These are phyloP conservation scores for Pisolithus marmoratus DNA, from an alignment of 768 basidiomycete genomes.

Conservation along the genomic window DNA sequence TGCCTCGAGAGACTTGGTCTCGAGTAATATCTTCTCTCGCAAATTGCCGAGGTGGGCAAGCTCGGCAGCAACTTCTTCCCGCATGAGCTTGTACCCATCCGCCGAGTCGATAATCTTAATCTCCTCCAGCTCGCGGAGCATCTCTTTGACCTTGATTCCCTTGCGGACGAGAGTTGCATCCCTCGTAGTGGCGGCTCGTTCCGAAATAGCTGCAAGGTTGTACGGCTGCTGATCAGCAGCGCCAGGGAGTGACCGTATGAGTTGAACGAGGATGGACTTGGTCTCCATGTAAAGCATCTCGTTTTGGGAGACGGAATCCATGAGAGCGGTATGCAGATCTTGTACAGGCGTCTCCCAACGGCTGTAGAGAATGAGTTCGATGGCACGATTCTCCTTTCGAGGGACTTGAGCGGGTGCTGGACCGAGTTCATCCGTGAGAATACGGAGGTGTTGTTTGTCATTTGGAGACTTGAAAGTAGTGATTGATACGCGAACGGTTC, in stretches of 20 bases:
- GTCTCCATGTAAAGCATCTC: conserved; percentile 99
- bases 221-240: conserved; percentile 82
- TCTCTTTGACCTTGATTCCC: conserved; percentile 99
- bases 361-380: conserved; percentile 89
- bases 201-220: conserved; percentile 83
- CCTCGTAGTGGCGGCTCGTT: conserved; percentile 94
- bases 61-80: conserved; percentile 94
- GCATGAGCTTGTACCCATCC: conserved; percentile 92
- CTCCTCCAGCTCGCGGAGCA: conserved; percentile 94
- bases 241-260: conserved; percentile 90
- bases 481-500: background rate
- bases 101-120: conserved; percentile 72
- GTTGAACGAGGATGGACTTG: conserved; percentile 97
- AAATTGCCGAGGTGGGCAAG: conserved; percentile 95
- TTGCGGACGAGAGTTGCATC: conserved; percentile 92
- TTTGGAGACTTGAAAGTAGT: conserved; percentile 70
- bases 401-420: conserved; percentile 92
- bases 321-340: conserved; percentile 92
- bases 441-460: conserved; percentile 95
- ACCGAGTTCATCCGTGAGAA: conserved; percentile 94
- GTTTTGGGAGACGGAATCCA: conserved; percentile 94
- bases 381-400: conserved; percentile 93
- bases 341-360: conserved; percentile 99
- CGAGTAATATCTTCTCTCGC: conserved; percentile 89
- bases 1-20: conserved; percentile 88